Evolutionary conservation across 2,329 filamentous ascomycete species (phyloP).

Genomic region (Aureobasidium subglaciale): DNA sequence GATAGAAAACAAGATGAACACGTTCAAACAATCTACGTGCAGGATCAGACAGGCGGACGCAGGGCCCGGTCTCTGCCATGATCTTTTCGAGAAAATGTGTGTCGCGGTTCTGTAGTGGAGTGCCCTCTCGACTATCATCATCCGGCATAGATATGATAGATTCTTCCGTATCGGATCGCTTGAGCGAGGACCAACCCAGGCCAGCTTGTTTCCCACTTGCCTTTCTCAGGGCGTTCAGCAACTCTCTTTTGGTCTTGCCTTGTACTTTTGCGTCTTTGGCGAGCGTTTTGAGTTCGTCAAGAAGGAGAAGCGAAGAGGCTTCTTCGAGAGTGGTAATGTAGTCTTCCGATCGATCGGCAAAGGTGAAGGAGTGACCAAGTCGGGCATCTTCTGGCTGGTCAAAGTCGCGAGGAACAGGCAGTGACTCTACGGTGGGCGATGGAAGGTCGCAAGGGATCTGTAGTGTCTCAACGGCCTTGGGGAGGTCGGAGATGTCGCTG

Average conservation of each 20-base stretch:
- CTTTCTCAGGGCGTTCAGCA: slow-evolving; percentile 65
- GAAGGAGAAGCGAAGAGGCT: slow-evolving; percentile 69
- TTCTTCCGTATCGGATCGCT: slow-evolving; percentile 55
- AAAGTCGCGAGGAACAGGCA: slow-evolving; percentile 42
- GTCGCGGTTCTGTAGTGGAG: slow-evolving; percentile 55
- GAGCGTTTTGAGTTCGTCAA: slow-evolving; percentile 79
- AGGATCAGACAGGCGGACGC: slow-evolving; percentile 68
- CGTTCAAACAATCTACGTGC: slow-evolving; percentile 81
- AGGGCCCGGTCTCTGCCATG: slow-evolving; percentile 68
- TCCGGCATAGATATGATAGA: slow-evolving; percentile 43
- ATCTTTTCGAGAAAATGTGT: slow-evolving; percentile 72
- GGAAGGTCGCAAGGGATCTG: slow-evolving; percentile 55
- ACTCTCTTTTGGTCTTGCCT: slow-evolving; percentile 79
- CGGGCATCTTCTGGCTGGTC: slow-evolving; percentile 40
- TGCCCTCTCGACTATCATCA: slow-evolving; percentile 30
- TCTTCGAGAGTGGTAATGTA: slow-evolving; percentile 73
- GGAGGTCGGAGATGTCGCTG: slow-evolving; percentile 70
- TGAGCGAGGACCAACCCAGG: slow-evolving; percentile 61
- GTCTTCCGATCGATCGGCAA: slow-evolving; percentile 71
- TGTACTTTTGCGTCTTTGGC: slow-evolving; percentile 81
- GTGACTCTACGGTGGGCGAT: slow-evolving; percentile 27
- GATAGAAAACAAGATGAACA: slow-evolving; percentile 91
- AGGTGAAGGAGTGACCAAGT: slow-evolving; percentile 57
- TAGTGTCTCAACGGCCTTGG: slow-evolving; percentile 57
- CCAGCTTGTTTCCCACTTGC: slow-evolving; percentile 69